Evolutionary conservation across 441 rosid species (phyloP), one percentile per base, ranked within the genome.

Genomic region (Manihot esculenta): DNA sequence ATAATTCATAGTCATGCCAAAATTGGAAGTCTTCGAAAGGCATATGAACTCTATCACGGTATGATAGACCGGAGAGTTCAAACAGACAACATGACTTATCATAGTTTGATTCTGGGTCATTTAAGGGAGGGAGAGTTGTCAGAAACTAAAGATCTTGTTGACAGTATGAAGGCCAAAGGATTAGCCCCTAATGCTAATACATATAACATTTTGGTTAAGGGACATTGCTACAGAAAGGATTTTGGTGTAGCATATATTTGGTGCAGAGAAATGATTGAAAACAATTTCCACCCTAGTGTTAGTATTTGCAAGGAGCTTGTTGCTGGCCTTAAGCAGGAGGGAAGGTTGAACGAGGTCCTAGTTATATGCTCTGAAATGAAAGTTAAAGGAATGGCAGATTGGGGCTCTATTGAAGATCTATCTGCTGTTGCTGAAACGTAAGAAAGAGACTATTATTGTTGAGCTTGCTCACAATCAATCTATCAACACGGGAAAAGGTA

Each of bases 231-330:
- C 62, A 49, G 41, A 30, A 83, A 79, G 72, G 83, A 86, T 65
- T 89, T 77, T 68, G 51, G 47, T 42, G 88, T 83, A 60, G 98
- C 92, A 44, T 91, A 87, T 74, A 23, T 15, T 73, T 91, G 97
- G 92, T 89, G 82, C 75, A 81, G 85, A 78, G 89, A 87, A 80
- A 89, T 91, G 95, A 66, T 80, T 42, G 87, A 78, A 23, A 80
- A 82, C 71, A 84, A 85, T 70, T 81, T 89, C 78, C 72, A 70
- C 10, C 81, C 79, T 42, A 79, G 61, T 74, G 76, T 68, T 48
- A 42, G 72, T 68, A 55, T 74, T 20, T 80, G 87, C 63, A 70
- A 79, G 2, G 83, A 84, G 68, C 89, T 93, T 58, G 64, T 63
- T n/a, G 27, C 63, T 68, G 89, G 93, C 76, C 97, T 93, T 50